Evolutionary conservation across 164 flowering plant species (phyloP), one percentile per base, ranked within the genome.

Genomic region (Warburgia ugandensis): DNA sequence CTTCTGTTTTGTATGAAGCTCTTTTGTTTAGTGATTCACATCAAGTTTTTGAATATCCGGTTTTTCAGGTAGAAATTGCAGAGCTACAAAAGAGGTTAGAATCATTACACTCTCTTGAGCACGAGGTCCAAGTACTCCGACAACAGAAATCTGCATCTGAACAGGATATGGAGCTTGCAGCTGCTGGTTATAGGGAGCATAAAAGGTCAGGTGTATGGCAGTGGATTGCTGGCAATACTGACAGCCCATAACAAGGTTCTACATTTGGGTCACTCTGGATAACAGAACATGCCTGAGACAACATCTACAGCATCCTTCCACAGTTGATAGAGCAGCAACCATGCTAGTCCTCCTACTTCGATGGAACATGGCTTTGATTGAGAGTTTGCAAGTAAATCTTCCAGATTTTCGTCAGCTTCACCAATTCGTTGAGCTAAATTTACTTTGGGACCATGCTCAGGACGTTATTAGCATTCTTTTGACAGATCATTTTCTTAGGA

Each of bases 191-290:
- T 29, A 17, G 36, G 25, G 64, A 75, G 64, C 70, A 62, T 41
- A 83, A 87, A 69, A 66, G 76, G 55, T 85, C 96, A 27, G 89
- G 97, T 3, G 74, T 82, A 58, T 85, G 84, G 90, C 58, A 72
- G 54, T 88, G 94, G 96, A 68, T 91, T 29, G 75, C 84, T 55
- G 92, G 96, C 17, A 23, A 9, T 31, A 45, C 19, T 31, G 16
- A n/a, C 28, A 45, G 31, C 19, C 41, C 41, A 16, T 37, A 37
- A 37, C 4, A 37, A 1, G 0, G 19, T 27, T 20, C 32, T n/a
- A n/a, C n/a, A n/a, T n/a, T n/a, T n/a, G n/a, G n/a, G n/a, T n/a
- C n/a, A n/a, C n/a, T n/a, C n/a, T n/a, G n/a, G n/a, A n/a, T n/a
- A n/a, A n/a, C n/a, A n/a, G n/a, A n/a, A n/a, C n/a, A n/a, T n/a